Evolutionary conservation across 805 yeast genomes (phyloP).

Genomic region (Ogataea haglerorum): DNA sequence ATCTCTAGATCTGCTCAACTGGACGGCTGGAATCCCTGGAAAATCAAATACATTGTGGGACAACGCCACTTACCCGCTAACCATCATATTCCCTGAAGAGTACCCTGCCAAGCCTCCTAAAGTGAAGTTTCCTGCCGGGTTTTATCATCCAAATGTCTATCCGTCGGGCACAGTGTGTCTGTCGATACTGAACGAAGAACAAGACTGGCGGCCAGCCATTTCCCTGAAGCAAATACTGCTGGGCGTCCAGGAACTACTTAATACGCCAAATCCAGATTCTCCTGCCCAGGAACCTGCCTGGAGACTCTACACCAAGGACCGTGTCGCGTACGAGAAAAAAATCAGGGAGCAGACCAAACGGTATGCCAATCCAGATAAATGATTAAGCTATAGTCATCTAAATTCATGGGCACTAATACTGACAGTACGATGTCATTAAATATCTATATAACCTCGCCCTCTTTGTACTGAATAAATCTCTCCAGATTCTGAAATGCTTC

Average conservation of each 20-base stretch:
- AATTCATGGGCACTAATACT: background rate
- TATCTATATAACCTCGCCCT: slow-evolving; percentile 35
- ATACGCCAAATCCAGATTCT: slow-evolving; percentile 87
- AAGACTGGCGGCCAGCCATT: slow-evolving; percentile 98
- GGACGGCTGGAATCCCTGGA: slow-evolving; percentile 98
- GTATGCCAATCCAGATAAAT: slow-evolving; percentile 45
- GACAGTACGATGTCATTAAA: slow-evolving; percentile 3
- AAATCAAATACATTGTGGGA: slow-evolving; percentile 84
- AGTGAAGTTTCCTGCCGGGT: slow-evolving; percentile 81
- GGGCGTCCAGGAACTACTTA: slow-evolving; percentile 89
- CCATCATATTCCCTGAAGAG: slow-evolving; percentile 80
- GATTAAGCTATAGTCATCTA: background rate
- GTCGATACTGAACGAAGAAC: slow-evolving; percentile 87
- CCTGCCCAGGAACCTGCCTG: slow-evolving; percentile 99
- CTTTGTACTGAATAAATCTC: slow-evolving; percentile 77
- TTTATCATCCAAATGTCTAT: slow-evolving; percentile 96
- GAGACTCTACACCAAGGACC: slow-evolving; percentile 75
- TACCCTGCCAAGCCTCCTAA: slow-evolving; percentile 97
- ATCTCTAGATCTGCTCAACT: slow-evolving; percentile 71
- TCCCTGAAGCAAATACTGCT: slow-evolving; percentile 83
- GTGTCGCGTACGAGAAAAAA: slow-evolving; percentile 64
- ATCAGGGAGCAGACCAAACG: slow-evolving; percentile 78
- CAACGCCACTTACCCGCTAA: slow-evolving; percentile 83
- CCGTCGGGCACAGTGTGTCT: slow-evolving; percentile 97
- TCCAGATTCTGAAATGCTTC: slow-evolving; percentile 65